Percentiles rank a stretch among this genome's conserved stretches.
Conservation (phyloP, 2,329 filamentous ascomycete genomes). For the Cladosporium sp. region DNA sequence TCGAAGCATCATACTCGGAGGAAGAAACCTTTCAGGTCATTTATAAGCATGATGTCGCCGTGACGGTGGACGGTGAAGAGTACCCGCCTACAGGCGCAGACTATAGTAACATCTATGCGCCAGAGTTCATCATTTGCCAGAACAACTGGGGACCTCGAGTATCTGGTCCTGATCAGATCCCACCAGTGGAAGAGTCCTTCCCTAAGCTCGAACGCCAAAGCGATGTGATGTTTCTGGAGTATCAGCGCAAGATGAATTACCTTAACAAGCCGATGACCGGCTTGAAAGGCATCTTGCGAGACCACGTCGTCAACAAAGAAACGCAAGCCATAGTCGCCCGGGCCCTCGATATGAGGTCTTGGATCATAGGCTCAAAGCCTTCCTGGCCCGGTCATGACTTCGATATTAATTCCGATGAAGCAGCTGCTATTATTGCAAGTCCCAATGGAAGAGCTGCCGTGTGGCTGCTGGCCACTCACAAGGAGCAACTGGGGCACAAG, state of each 20-base stretch:
- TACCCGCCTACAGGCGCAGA: not conserved
- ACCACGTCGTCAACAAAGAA: not conserved
- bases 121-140: not conserved
- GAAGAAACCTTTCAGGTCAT: not conserved
- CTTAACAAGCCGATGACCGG: not conserved
- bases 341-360: not conserved
- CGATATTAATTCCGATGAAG: not conserved
- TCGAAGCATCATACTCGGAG: not conserved
- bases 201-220: not conserved
- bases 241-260: not conserved
- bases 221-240: conserved; percentile 4
- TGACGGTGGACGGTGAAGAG: not conserved
- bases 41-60: not conserved
- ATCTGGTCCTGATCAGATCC: not conserved
- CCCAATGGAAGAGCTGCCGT: not conserved
- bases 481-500: conserved; percentile 4
- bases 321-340: not conserved
- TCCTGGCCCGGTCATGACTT: not conserved
- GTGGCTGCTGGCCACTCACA: not conserved
- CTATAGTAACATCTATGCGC: not conserved
- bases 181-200: not conserved
- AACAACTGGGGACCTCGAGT: not conserved
- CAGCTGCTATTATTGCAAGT: not conserved
- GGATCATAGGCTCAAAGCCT: not conserved
- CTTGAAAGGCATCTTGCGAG: not conserved